These are phyloP conservation scores for Sporisorium exsertum DNA, from an alignment of 1,284 basidiomycete genomes.

Conservation along the genomic window DNA sequence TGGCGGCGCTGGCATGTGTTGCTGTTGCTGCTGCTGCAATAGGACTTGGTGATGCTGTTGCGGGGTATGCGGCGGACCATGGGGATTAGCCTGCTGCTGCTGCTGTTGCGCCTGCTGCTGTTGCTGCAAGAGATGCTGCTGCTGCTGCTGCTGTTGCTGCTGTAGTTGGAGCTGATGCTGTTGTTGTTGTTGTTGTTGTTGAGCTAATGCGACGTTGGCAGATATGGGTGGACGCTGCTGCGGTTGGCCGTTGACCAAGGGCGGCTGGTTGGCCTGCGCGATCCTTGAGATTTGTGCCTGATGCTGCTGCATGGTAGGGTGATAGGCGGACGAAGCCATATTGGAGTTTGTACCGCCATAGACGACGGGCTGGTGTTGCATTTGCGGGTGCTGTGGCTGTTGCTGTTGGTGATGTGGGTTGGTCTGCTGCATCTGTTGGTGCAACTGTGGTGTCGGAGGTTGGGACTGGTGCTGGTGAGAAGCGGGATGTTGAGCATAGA, in stretches of 20 bases:
- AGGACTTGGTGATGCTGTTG: conserved; percentile 21
- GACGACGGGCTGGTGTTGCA: conserved; percentile 28
- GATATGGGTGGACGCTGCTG: conserved; percentile 33
- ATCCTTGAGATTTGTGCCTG: conserved; percentile 47
- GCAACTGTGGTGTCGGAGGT: conserved; percentile 17
- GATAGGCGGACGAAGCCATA: conserved; percentile 35
- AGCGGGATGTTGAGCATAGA: conserved; percentile 30
- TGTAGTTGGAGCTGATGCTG: conserved; percentile 24
- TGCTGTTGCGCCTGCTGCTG: conserved; percentile 27
- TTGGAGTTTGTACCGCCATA: conserved; percentile 16
- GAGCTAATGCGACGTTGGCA: conserved; percentile 28
- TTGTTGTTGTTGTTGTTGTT: conserved; percentile 26
- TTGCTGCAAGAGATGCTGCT: conserved; percentile 26
- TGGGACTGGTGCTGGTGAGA: conserved; percentile 25
- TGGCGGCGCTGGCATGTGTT: conserved; percentile 13
- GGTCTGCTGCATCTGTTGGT: conserved; percentile 16
- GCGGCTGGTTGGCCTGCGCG: conserved; percentile 35
- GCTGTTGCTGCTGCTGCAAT: conserved; percentile 20
- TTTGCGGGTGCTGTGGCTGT: conserved; percentile 24
- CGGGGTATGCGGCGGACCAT: conserved; percentile 22
- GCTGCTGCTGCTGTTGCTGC: conserved; percentile 33
- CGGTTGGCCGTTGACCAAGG: conserved; percentile 35
- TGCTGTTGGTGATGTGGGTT: conserved; percentile 30
- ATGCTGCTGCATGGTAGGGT: conserved; percentile 49
- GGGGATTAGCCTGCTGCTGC: conserved; percentile 19